Conservation (phyloP, 2,329 filamentous ascomycete species). For the Fusarium sp. region DNA sequence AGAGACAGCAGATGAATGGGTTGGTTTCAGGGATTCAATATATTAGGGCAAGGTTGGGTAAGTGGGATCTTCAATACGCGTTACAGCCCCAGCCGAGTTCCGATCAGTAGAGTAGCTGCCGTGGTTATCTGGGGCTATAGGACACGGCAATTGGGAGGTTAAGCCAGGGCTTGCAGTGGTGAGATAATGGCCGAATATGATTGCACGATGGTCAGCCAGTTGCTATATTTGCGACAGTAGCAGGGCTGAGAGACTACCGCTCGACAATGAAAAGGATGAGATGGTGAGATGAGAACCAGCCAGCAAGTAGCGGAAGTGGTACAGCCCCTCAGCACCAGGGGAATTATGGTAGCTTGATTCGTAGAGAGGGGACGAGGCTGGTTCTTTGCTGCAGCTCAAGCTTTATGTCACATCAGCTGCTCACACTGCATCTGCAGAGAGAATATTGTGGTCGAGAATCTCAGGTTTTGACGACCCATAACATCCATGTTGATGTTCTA, state of each 20-base stretch:
- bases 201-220: slow-evolving; percentile 9
- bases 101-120: slow-evolving; percentile 2
- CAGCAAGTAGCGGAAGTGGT: neutral
- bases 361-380: slow-evolving; percentile 6
- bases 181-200: slow-evolving; percentile 22
- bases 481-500: neutral
- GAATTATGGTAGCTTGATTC: slow-evolving; percentile 5
- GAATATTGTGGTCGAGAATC: neutral
- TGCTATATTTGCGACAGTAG: slow-evolving; percentile 42
- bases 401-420: slow-evolving; percentile 13
- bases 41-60: slow-evolving; percentile 16
- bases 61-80: slow-evolving; percentile 25
- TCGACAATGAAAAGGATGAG: neutral
- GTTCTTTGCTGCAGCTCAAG: slow-evolving; percentile 9
- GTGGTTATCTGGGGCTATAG: neutral
- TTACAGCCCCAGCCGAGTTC: slow-evolving; percentile 15
- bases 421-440: slow-evolving; percentile 3
- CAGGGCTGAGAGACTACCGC: slow-evolving; percentile 8
- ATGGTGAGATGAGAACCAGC: neutral
- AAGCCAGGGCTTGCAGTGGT: slow-evolving; percentile 23
- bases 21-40: slow-evolving; percentile 9
- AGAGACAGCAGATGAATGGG: neutral
- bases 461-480: neutral
- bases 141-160: neutral
- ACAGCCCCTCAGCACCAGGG: slow-evolving; percentile 10